phyloP scores from a whole-genome alignment of 1,284 basidiomycete species.

The Malassezia japonica region DNA sequence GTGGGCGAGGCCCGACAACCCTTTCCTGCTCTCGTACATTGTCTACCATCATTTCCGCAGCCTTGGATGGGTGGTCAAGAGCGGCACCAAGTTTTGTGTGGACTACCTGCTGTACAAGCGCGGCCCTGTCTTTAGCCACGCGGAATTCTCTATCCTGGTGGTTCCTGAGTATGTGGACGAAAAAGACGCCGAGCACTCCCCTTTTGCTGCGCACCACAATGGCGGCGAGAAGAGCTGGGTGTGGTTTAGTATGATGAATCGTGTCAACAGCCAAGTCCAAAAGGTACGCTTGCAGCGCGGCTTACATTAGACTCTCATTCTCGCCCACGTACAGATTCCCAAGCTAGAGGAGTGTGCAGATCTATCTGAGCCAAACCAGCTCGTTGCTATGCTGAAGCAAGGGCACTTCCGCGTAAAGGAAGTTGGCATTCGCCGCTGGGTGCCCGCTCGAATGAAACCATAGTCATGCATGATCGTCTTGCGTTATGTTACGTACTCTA shows the following conservation, averaged over 20 bases:
- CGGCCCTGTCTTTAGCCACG: constrained; percentile 89
- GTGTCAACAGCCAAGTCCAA: constrained; percentile 92
- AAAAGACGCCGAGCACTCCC: constrained; percentile 55
- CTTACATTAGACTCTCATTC: constrained; percentile 28
- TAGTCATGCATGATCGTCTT: constrained; percentile 42
- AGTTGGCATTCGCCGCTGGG: constrained; percentile 72
- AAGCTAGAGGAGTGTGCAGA: constrained; percentile 51
- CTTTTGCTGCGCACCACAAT: constrained; percentile 32
- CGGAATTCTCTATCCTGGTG: constrained; percentile 85
- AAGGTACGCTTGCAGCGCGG: constrained; percentile 53
- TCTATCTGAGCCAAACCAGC: constrained; percentile 47
- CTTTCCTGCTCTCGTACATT: constrained; percentile 80
- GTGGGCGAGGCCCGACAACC: constrained; percentile 61
- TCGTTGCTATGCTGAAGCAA: constrained; percentile 56
- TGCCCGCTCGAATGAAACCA: constrained; percentile 84
- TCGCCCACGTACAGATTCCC: constrained; percentile 40
- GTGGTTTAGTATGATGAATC: constrained; percentile 92
- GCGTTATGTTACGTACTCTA: too few relatives aligned
- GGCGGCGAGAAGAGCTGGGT: constrained; percentile 64
- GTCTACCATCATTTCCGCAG: constrained; percentile 92
- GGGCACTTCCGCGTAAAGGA: constrained; percentile 63
- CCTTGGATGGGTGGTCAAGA: constrained; percentile 94
- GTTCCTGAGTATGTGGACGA: constrained; percentile 80
- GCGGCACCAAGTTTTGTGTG: constrained; percentile 92
- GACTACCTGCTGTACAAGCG: constrained; percentile 90